Evolutionary conservation across 139 green algal species (phyloP).

Genomic region (Tetraselmis chui): DNA sequence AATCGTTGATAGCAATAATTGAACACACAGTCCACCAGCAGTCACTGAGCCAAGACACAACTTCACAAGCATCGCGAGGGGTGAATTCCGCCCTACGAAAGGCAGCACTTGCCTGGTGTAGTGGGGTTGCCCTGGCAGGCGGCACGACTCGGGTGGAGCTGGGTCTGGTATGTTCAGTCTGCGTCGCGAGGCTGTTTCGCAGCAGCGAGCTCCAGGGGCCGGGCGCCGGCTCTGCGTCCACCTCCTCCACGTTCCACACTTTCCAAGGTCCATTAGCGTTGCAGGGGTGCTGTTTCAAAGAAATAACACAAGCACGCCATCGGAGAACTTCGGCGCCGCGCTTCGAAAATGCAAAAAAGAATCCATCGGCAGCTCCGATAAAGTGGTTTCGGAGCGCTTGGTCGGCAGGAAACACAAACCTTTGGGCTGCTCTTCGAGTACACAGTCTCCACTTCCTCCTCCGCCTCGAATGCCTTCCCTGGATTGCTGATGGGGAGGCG

Average conservation of each 20-base stretch:
- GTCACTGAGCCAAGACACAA: background rate
- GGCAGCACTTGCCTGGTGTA: background rate
- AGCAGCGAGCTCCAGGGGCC: background rate
- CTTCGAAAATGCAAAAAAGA: background rate
- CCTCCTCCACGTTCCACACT: background rate
- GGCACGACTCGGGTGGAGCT: background rate
- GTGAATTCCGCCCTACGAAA: too few relatives aligned
- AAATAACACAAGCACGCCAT: background rate
- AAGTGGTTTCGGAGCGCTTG: background rate
- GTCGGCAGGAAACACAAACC: background rate
- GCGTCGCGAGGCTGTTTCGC: background rate
- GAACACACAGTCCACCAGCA: background rate
- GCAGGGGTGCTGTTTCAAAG: background rate
- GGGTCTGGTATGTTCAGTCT: background rate
- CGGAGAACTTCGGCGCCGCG: too few relatives aligned
- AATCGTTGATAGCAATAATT: background rate
- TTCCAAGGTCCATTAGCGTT: background rate
- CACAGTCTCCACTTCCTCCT: background rate
- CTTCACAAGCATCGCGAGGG: background rate
- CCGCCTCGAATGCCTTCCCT: background rate
- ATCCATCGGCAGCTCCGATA: background rate
- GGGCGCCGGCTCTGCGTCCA: background rate
- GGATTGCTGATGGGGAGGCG: background rate
- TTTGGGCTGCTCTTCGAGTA: background rate
- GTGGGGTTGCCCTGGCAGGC: background rate